Percentiles rank a stretch among this genome's conserved stretches.
These are phyloP conservation scores for Vaucheria bursata DNA, from an alignment of 352 stramenopile species.

Conservation along the genomic window DNA sequence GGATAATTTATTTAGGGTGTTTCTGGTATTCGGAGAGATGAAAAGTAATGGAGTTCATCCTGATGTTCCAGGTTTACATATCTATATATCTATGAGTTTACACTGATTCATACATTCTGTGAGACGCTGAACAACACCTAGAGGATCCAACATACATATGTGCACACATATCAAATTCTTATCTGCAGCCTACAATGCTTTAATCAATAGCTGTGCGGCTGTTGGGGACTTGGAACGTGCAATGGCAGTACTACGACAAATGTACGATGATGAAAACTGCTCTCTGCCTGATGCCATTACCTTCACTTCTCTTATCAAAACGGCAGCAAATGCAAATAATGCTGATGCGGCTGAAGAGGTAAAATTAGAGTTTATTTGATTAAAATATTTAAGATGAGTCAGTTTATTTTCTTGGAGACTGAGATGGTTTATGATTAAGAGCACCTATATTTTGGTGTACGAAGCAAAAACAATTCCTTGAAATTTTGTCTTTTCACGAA, in stretches of 20 bases:
- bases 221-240: constrained; percentile 39
- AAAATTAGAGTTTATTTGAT: too few species aligned
- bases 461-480: too few species aligned
- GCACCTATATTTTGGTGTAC: too few species aligned
- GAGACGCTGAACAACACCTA: too few species aligned
- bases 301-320: constrained; percentile 48
- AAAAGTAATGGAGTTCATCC: constrained; percentile 22
- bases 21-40: constrained; percentile 49
- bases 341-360: constrained; percentile 16
- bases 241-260: constrained; percentile 22
- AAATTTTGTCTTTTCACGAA: too few species aligned
- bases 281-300: constrained; percentile 43
- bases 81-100: not conserved
- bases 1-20: constrained; percentile 48
- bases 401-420: too few species aligned
- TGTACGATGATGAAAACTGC: constrained; percentile 33
- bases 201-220: constrained; percentile 36
- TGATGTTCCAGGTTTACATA: constrained; percentile 14
- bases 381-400: too few species aligned
- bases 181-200: constrained; percentile 38
- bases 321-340: constrained; percentile 14
- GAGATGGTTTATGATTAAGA: too few species aligned
- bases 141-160: too few species aligned
- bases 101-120: not conserved
- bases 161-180: too few species aligned